Evolutionary conservation across 2,329 filamentous ascomycete genomes (phyloP).

Genomic region (Elsinoe australis): DNA sequence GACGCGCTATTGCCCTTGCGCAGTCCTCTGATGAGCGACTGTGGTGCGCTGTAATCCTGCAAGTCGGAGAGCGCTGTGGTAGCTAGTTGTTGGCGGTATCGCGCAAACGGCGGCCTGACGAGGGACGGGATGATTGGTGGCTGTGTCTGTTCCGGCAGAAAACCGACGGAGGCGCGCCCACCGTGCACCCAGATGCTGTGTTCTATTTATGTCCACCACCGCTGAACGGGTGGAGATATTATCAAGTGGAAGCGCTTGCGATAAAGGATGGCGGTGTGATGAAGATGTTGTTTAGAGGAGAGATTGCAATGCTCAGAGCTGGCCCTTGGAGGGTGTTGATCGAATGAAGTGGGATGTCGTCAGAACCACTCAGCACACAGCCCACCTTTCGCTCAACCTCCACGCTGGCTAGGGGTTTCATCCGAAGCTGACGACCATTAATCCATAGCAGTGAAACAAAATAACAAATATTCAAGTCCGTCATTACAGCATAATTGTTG

Average conservation of each 20-base stretch:
- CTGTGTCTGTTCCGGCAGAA: constrained; percentile 4
- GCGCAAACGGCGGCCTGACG: constrained; percentile 17
- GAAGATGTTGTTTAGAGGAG: not conserved
- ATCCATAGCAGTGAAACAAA: too few species aligned
- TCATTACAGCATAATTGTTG: too few species aligned
- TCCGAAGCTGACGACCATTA: not conserved
- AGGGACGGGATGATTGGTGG: constrained; percentile 14
- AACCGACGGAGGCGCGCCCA: constrained; percentile 3
- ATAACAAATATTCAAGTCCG: too few species aligned
- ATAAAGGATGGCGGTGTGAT: constrained; percentile 8
- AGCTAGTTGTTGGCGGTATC: constrained; percentile 14
- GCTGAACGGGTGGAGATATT: not conserved
- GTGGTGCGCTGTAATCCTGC: constrained; percentile 13
- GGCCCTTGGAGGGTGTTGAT: not conserved
- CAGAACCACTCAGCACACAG: not conserved
- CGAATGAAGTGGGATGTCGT: constrained; percentile 8
- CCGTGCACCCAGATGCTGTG: constrained; percentile 7
- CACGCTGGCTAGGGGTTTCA: not conserved
- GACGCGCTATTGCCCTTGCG: constrained; percentile 16
- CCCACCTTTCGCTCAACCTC: not conserved
- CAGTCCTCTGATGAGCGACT: constrained; percentile 12
- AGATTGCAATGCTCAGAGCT: not conserved
- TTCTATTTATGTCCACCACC: constrained; percentile 10
- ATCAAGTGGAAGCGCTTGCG: not conserved
- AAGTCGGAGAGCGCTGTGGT: not conserved